phyloP scores from a whole-genome alignment of 176 grass and related monocot genomes.

The Phoenix dactylifera region DNA sequence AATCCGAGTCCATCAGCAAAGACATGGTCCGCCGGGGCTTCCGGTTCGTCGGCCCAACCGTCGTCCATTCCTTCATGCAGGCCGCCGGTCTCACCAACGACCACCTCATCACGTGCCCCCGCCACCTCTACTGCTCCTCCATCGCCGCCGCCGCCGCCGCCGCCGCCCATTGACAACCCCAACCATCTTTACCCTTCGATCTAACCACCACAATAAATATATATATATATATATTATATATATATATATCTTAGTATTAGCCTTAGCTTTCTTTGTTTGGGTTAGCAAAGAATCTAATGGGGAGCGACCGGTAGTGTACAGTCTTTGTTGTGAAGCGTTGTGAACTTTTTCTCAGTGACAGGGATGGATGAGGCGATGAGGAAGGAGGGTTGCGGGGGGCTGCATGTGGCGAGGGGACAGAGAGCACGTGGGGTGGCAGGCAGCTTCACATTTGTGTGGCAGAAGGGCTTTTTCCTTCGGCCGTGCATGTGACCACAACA shows the following conservation, averaged over 20 bases:
- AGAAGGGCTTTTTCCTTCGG: slow-evolving; percentile 2
- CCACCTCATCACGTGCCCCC: slow-evolving; percentile 89
- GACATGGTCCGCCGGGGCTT: slow-evolving; percentile 91
- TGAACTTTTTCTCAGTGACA: too few species aligned
- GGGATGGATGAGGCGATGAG: too few species aligned
- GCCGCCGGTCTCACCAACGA: slow-evolving; percentile 92
- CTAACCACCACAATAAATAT: slow-evolving; percentile 12
- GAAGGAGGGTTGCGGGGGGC: too few species aligned
- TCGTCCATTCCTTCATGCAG: slow-evolving; percentile 96
- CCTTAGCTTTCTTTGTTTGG: too few species aligned
- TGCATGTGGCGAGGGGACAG: too few species aligned
- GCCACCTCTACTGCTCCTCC: slow-evolving; percentile 52
- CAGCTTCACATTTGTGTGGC: slow-evolving; percentile 12
- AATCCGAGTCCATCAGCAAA: slow-evolving; percentile 96
- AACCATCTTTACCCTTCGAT: slow-evolving; percentile 12
- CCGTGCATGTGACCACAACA: slow-evolving; percentile 14
- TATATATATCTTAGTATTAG: too few species aligned
- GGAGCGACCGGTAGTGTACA: background rate
- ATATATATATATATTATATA: background rate
- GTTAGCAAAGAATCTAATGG: background rate
- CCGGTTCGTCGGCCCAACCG: slow-evolving; percentile 80
- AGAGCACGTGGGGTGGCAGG: slow-evolving; percentile 12
- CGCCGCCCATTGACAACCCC: slow-evolving; percentile 7
- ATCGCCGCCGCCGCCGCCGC: background rate
- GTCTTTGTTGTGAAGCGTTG: background rate